A percentile compares a stretch with the other conserved stretches of the same genome.
These are phyloP conservation scores for Phytophthora agathidicida DNA, from an alignment of 352 stramenopile species.

Conservation along the genomic window DNA sequence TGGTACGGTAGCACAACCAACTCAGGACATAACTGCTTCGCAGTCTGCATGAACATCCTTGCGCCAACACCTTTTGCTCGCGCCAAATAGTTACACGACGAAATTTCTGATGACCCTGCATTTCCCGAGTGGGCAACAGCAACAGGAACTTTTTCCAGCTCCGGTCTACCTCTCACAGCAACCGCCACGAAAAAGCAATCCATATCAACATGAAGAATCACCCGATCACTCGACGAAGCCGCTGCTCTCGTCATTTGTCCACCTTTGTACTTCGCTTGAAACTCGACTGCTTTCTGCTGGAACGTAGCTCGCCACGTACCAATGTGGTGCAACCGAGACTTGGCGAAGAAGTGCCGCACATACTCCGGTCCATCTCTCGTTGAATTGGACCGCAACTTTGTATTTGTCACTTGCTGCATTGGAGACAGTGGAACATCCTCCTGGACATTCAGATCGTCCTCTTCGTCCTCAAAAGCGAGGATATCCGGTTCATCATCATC, in stretches of 20 bases:
- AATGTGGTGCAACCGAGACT: slow-evolving; percentile 87
- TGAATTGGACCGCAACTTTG: slow-evolving; percentile 52
- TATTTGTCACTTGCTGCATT: not conserved
- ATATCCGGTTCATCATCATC: slow-evolving; percentile 14
- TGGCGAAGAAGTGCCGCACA: slow-evolving; percentile 83
- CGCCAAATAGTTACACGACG: slow-evolving; percentile 96
- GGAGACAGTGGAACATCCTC: slow-evolving; percentile 4
- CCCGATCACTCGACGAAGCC: slow-evolving; percentile 53
- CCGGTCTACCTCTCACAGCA: slow-evolving; percentile 80
- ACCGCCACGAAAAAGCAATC: slow-evolving; percentile 98
- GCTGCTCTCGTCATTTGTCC: slow-evolving; percentile 37
- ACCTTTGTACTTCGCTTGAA: slow-evolving; percentile 70
- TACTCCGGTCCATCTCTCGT: slow-evolving; percentile 77
- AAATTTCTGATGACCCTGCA: slow-evolving; percentile 90
- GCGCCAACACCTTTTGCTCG: slow-evolving; percentile 91
- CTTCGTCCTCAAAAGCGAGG: slow-evolving; percentile 10
- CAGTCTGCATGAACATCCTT: slow-evolving; percentile 94
- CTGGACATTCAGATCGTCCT: not conserved
- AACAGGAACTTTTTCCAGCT: slow-evolving; percentile 80
- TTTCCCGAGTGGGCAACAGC: slow-evolving; percentile 91
- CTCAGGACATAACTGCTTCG: slow-evolving; percentile 91
- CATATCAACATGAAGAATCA: slow-evolving; percentile 97
- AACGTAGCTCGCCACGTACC: slow-evolving; percentile 81
- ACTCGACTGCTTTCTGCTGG: slow-evolving; percentile 66
- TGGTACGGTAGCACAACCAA: slow-evolving; percentile 95